A percentile compares a stretch with the other conserved stretches of the same genome.
Evolutionary conservation across 2,329 filamentous ascomycete genomes (phyloP).

Genomic region (Exserohilum turcica): DNA sequence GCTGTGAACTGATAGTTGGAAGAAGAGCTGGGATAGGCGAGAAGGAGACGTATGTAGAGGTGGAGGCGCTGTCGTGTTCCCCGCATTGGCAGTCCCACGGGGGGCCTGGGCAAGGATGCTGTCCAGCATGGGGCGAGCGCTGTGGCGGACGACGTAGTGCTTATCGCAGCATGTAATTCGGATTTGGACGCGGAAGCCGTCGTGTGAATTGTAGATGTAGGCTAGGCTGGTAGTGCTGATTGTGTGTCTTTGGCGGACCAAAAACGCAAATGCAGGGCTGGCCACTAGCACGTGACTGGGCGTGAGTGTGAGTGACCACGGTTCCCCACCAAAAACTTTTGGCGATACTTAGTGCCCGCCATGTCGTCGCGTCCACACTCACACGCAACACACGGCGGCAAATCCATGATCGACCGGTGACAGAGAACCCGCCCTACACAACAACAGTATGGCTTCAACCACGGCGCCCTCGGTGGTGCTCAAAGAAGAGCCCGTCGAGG

Average conservation of each 20-base stretch:
- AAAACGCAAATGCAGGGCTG: background rate
- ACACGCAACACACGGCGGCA: conserved; percentile 6
- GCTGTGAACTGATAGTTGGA: background rate
- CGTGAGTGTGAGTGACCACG: background rate
- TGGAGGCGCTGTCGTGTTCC: conserved; percentile 2
- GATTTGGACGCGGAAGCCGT: background rate
- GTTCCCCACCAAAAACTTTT: conserved; percentile 13
- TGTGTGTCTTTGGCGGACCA: background rate
- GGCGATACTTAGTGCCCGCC: too few species aligned
- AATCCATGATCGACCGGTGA: conserved; percentile 29
- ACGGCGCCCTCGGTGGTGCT: conserved; percentile 23
- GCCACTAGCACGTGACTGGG: conserved; percentile 2
- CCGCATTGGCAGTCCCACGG: background rate
- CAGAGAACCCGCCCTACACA: conserved; percentile 10
- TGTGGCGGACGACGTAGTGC: background rate
- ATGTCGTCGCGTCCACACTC: conserved; percentile 8
- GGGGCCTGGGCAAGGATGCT: background rate
- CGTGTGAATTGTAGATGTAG: background rate
- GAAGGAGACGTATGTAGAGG: too few species aligned
- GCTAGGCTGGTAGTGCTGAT: background rate
- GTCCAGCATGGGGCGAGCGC: background rate
- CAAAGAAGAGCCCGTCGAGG: conserved; percentile 24
- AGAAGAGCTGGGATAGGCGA: conserved; percentile 1
- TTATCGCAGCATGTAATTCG: background rate
- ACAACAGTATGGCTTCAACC: conserved; percentile 31